Percentiles rank a stretch among this genome's conserved stretches.
phyloP scores from a whole-genome alignment of 208 protist genomes.

The Herpetomonas samuelpessoai region DNA sequence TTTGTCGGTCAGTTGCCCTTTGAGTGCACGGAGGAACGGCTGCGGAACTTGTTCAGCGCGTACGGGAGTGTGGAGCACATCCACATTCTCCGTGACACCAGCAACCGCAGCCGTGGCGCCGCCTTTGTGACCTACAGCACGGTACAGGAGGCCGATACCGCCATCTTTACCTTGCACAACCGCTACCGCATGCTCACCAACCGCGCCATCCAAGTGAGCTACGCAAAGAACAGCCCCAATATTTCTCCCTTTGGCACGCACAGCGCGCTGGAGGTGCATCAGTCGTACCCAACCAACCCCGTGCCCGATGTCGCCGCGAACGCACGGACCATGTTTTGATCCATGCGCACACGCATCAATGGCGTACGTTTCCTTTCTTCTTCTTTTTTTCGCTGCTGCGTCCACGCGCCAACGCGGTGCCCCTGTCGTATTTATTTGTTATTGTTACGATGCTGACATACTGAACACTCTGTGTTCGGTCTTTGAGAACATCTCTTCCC shows the following conservation, averaged over 20 bases:
- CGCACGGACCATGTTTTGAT: slow-evolving; percentile 2
- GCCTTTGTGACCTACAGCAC: slow-evolving; percentile 83
- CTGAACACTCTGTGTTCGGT: too few species aligned
- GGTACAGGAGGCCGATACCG: slow-evolving; percentile 81
- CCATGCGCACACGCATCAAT: too few species aligned
- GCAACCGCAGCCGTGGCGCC: slow-evolving; percentile 75
- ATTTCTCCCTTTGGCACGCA: slow-evolving; percentile 82
- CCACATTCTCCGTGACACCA: slow-evolving; percentile 83
- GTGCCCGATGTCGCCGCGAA: slow-evolving; percentile 70
- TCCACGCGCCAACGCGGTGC: too few species aligned
- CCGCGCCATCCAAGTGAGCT: slow-evolving; percentile 86
- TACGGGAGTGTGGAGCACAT: slow-evolving; percentile 87
- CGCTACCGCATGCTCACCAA: slow-evolving; percentile 87
- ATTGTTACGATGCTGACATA: too few species aligned
- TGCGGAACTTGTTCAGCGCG: slow-evolving; percentile 78
- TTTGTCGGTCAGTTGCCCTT: slow-evolving; percentile 88
- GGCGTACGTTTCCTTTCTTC: too few species aligned
- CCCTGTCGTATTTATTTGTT: neutral
- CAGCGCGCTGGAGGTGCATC: slow-evolving; percentile 74
- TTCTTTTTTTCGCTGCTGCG: too few species aligned
- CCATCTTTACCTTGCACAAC: slow-evolving; percentile 88
- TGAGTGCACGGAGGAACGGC: slow-evolving; percentile 78
- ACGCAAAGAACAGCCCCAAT: slow-evolving; percentile 86
- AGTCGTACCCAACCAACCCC: slow-evolving; percentile 84
- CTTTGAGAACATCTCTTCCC: too few species aligned